phyloP scores from a whole-genome alignment of 306 rosid species.

The Casuarina equisetifolia region DNA sequence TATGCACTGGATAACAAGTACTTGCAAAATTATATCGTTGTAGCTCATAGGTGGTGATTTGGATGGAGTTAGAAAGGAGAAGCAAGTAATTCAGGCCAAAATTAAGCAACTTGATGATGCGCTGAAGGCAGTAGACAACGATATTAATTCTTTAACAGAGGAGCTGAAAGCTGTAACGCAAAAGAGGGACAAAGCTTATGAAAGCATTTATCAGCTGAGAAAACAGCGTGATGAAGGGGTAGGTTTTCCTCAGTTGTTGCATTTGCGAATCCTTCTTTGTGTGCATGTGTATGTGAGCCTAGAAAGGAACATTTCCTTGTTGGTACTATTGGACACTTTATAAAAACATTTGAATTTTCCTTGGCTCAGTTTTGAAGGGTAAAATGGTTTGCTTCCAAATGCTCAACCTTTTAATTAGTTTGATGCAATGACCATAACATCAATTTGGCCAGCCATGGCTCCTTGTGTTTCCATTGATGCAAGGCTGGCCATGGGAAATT shows the following conservation, averaged over 20 bases:
- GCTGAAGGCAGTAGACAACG: slow-evolving; percentile 53
- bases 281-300: background rate
- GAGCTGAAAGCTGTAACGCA: slow-evolving; percentile 58
- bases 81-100: slow-evolving; percentile 66
- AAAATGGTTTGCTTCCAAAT: background rate
- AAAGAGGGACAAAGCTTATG: slow-evolving; percentile 69
- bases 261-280: background rate
- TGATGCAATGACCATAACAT: background rate
- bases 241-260: slow-evolving; percentile 26
- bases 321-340: background rate
- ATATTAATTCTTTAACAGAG: slow-evolving; percentile 61
- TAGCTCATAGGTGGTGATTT: slow-evolving; percentile 86
- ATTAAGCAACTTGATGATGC: slow-evolving; percentile 81
- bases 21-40: slow-evolving; percentile 26
- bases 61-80: slow-evolving; percentile 91
- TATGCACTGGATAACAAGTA: background rate
- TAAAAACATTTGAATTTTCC: background rate
- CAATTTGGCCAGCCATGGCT: background rate
- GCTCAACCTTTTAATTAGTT: background rate
- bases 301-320: background rate
- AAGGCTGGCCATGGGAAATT: background rate
- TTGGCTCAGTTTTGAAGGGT: background rate
- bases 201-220: slow-evolving; percentile 64
- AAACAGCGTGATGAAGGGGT: slow-evolving; percentile 84
- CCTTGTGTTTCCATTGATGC: background rate